Conservation (phyloP, 176 grass and related monocot genomes). For the Triticum dicoccoides region DNA sequence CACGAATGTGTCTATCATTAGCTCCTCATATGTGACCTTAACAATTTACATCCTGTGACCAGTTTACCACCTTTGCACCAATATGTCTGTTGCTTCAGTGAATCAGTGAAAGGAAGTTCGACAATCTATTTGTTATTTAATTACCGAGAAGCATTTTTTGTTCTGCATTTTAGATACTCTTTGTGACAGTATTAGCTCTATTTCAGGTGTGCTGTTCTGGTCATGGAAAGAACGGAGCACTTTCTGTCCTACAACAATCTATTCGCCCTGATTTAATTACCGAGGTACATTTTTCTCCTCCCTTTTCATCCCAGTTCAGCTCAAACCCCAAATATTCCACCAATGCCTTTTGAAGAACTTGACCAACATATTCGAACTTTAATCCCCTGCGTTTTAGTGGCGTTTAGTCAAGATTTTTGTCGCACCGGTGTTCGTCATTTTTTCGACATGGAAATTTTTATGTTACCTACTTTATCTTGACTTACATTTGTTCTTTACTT, state of each 20-base stretch:
- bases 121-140: not conserved
- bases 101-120: not conserved
- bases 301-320: not conserved
- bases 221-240: conserved; percentile 94
- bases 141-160: not conserved
- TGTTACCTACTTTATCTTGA: conserved; percentile 12
- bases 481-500: conserved; percentile 30
- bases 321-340: not conserved
- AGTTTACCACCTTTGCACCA: not conserved
- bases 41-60: not conserved
- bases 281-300: conserved; percentile 49
- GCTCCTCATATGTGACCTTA: conserved; percentile 6
- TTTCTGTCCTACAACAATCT: conserved; percentile 91
- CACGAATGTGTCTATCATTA: not conserved
- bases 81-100: conserved; percentile 7
- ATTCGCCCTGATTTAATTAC: conserved; percentile 94
- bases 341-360: not conserved
- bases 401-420: conserved; percentile 1
- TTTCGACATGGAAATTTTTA: not conserved
- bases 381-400: not conserved
- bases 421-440: not conserved
- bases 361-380: not conserved
- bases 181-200: conserved; percentile 29
- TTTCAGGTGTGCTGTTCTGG: conserved; percentile 97
- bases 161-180: conserved; percentile 25